A percentile compares a stretch with the other conserved stretches of the same genome.
Evolutionary conservation across 2,329 filamentous ascomycete genomes (phyloP).

Genomic region (Aureobasidium namibiae): DNA sequence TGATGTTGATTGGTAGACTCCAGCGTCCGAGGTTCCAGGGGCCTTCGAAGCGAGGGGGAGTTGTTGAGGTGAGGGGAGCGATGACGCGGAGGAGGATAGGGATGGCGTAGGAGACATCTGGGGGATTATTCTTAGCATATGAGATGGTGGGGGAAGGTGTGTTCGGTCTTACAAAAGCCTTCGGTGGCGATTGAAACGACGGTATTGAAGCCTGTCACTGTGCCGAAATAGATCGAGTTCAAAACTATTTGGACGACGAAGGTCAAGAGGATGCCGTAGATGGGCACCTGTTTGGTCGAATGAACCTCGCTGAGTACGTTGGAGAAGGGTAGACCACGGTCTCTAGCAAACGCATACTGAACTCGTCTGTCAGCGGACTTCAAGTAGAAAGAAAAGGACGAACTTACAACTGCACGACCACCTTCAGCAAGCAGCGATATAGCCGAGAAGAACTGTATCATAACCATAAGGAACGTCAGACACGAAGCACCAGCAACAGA

Average conservation of each 20-base stretch:
- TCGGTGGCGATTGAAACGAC: conserved; percentile 47
- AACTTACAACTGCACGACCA: conserved; percentile 31
- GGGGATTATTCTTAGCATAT: conserved; percentile 19
- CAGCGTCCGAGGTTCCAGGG: conserved; percentile 40
- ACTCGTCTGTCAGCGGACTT: not conserved
- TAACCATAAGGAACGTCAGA: conserved; percentile 38
- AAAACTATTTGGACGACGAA: conserved; percentile 15
- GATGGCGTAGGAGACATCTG: conserved; percentile 50
- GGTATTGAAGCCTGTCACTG: conserved; percentile 16
- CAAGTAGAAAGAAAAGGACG: accelerated
- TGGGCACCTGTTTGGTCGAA: conserved; percentile 9
- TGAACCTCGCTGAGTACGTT: conserved; percentile 30
- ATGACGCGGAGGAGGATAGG: conserved; percentile 45
- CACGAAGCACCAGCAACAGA: conserved; percentile 38
- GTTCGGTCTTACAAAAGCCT: conserved; percentile 41
- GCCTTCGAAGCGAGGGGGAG: conserved; percentile 33
- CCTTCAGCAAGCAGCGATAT: conserved; percentile 42
- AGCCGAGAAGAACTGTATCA: conserved; percentile 40
- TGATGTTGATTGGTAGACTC: conserved; percentile 38
- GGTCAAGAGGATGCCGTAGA: conserved; percentile 16
- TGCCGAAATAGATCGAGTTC: conserved; percentile 19
- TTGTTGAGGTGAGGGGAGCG: conserved; percentile 34
- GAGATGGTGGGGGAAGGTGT: not conserved
- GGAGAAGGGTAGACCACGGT: conserved; percentile 48
- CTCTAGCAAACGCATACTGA: conserved; percentile 40